phyloP scores from a whole-genome alignment of 75 land plant genomes.

The Pinus taeda region DNA sequence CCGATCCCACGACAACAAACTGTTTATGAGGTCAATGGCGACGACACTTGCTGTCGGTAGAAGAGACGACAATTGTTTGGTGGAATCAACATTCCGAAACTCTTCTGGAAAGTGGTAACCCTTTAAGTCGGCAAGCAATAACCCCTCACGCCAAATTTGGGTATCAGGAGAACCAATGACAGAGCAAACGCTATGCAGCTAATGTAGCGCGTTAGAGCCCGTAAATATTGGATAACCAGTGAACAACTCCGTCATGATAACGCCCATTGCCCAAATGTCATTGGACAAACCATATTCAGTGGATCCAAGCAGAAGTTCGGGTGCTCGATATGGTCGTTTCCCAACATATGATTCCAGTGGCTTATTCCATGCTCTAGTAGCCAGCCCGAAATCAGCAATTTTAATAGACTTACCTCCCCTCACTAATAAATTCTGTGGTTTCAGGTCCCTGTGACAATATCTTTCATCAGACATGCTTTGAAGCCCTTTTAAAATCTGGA shows the following conservation, averaged over 20 bases:
- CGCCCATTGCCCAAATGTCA: too few species aligned
- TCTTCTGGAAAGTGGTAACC: not conserved
- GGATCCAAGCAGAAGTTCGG: conserved; percentile 17
- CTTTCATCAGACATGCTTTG: conserved; percentile 26
- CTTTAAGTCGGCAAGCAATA: not conserved
- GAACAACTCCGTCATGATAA: too few species aligned
- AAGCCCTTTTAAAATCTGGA: conserved; percentile 32
- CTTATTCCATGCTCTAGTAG: too few species aligned
- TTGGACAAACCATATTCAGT: too few species aligned
- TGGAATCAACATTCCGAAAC: not conserved
- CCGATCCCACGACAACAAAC: conserved; percentile 3
- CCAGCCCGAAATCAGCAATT: too few species aligned
- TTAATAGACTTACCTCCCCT: not conserved
- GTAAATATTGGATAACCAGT: too few species aligned
- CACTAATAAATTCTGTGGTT: conserved; percentile 33
- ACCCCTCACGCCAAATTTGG: not conserved
- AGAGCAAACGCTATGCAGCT: not conserved
- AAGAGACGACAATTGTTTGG: not conserved
- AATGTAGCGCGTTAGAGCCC: too few species aligned
- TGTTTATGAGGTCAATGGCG: not conserved
- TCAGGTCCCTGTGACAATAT: conserved; percentile 31
- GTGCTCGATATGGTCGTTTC: conserved; percentile 15
- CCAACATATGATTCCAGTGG: conserved; percentile 29
- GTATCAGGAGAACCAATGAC: not conserved
- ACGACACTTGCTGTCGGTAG: not conserved